Evolutionary conservation across 2,329 filamentous ascomycete species (phyloP), one percentile per base, ranked within the genome.

Genomic region (Helminthosporium solani): DNA sequence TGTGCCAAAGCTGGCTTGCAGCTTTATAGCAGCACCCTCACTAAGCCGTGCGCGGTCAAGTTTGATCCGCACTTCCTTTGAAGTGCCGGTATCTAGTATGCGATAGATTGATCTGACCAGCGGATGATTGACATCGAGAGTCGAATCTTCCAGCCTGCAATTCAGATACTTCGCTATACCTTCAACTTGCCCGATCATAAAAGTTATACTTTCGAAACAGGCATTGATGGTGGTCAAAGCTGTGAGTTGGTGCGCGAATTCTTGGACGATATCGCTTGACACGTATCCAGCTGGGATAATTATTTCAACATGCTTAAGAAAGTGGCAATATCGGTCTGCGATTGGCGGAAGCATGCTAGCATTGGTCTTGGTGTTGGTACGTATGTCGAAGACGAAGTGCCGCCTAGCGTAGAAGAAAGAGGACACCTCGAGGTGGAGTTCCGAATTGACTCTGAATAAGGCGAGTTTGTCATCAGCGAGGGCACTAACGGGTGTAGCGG

Each of bases 381-480:
- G 40, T 11, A 39, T 12, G 7, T 48, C 33, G 38, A 58, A 16
- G 12, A 12, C 20, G 18, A 58, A 51, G 18, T 21, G 1, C 25
- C 50, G 56, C 11, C 56, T 35, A 19, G 58, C 44, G 48, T 62
- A 62, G 35, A 58, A 62, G 45, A 57, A 56, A 7, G 60, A 56
- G 1, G 54, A 42, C 7, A 53, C 49, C 42, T 64, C 60, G 3
- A 47, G 6, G 25, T 60, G 51, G 2, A 62, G 7, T 16, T 48
- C 42, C 23, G 46, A 49, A 15, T 52, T 62, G 36, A 54, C 47
- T 8, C 23, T 30, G 40, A 61, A 51, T 5, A 62, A 11, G 4
- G 49, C 48, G 7, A 56, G 40, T 7, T 21, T 25, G 19, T 23
- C 33, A 11, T 20, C 28, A 28, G n/a, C n/a, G n/a, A n/a, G n/a